A percentile compares a stretch with the other conserved stretches of the same genome.
Evolutionary conservation across 2,329 filamentous ascomycete genomes (phyloP).

Genomic region (Tolypocladium endophyticum): DNA sequence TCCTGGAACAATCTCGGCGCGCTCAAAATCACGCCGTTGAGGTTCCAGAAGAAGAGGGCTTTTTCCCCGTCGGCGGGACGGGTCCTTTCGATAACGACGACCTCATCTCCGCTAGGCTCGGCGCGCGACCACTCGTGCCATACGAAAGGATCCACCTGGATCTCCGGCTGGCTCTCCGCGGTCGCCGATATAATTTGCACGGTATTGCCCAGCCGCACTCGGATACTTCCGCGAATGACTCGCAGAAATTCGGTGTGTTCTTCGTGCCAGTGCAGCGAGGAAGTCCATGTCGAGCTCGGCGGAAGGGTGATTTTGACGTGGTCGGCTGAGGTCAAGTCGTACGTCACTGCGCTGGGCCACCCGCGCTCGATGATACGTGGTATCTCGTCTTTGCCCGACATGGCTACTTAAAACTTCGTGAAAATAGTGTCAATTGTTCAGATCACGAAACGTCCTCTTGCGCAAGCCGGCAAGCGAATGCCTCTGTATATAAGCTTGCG

Average conservation of each 20-base stretch:
- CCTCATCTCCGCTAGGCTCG: neutral
- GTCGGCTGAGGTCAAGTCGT: neutral
- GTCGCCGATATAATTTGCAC: neutral
- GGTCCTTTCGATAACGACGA: neutral
- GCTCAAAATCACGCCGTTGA: neutral
- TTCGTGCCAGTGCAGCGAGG: neutral
- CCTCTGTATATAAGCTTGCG: neutral
- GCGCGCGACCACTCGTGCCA: neutral
- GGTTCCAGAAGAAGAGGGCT: neutral
- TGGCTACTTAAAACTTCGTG: neutral
- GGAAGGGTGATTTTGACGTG: neutral
- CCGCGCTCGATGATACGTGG: neutral
- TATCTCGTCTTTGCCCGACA: neutral
- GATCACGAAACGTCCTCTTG: too few relatives aligned
- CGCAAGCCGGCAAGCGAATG: neutral
- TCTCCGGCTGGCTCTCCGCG: neutral
- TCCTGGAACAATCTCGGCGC: neutral
- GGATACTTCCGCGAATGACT: neutral
- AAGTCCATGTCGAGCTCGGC: neutral
- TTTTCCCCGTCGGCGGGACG: neutral
- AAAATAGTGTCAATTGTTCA: neutral
- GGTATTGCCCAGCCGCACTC: neutral
- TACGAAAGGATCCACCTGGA: neutral
- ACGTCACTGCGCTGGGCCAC: neutral
- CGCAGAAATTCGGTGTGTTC: neutral